A percentile compares a stretch with the other conserved stretches of the same genome.
Conservation (phyloP, 2,329 filamentous ascomycete species). For the Helotiales sp. region DNA sequence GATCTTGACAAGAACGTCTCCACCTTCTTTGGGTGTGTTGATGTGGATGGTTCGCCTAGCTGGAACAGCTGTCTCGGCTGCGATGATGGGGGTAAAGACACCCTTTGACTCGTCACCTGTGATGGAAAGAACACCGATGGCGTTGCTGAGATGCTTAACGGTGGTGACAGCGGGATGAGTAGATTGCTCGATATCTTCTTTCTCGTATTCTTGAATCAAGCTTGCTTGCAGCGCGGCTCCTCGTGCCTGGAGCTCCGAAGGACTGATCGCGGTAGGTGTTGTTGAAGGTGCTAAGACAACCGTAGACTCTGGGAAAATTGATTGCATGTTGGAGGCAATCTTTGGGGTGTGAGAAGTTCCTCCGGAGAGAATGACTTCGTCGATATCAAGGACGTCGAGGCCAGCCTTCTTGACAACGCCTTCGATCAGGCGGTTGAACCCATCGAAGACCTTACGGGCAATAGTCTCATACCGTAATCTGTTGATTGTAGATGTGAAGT, state of each 20-base stretch:
- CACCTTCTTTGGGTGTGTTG: constrained; percentile 72
- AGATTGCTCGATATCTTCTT: constrained; percentile 90
- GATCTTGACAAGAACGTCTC: constrained; percentile 84
- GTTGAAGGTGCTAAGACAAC: constrained; percentile 82
- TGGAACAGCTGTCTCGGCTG: constrained; percentile 85
- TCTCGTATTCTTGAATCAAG: constrained; percentile 91
- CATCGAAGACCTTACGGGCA: constrained; percentile 80
- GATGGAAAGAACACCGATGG: constrained; percentile 80
- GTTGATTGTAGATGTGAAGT: constrained; percentile 92
- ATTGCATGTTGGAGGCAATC: constrained; percentile 77
- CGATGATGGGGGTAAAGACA: constrained; percentile 78
- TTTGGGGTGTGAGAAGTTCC: constrained; percentile 93
- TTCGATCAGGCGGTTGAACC: constrained; percentile 84
- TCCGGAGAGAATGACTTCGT: constrained; percentile 91
- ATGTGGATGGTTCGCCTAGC: constrained; percentile 84
- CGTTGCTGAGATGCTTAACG: constrained; percentile 84
- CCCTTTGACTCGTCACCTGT: constrained; percentile 59
- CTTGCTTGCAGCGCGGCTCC: constrained; percentile 95
- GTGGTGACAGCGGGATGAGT: constrained; percentile 94
- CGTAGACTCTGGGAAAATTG: constrained; percentile 80
- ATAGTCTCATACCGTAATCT: constrained; percentile 89
- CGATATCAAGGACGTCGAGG: constrained; percentile 87
- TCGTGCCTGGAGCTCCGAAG: constrained; percentile 83
- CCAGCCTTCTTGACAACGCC: constrained; percentile 87
- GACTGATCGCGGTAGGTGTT: constrained; percentile 77